These are phyloP conservation scores for Aspergillus hortae DNA, from an alignment of 2,329 filamentous ascomycete genomes.

Conservation along the genomic window DNA sequence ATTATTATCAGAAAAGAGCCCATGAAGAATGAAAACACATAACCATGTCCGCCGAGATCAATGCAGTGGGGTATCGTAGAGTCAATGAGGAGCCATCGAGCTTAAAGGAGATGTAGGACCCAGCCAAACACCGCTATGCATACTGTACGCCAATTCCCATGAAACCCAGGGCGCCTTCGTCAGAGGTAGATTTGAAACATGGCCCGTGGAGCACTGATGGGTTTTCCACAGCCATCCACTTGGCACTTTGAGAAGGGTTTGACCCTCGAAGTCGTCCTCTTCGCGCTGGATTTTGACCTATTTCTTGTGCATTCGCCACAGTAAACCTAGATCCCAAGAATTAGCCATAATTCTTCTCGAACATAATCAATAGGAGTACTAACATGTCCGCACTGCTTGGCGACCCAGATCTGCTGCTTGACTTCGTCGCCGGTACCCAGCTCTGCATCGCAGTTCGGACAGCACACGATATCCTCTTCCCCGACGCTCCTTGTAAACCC, in stretches of 20 bases:
- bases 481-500: slow-evolving; percentile 78
- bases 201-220: slow-evolving; percentile 34
- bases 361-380: slow-evolving; percentile 26
- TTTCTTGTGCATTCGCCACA: slow-evolving; percentile 46
- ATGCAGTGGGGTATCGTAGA: slow-evolving; percentile 19
- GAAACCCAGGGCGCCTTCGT: slow-evolving; percentile 10
- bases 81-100: not conserved
- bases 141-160: slow-evolving; percentile 1
- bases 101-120: slow-evolving; percentile 3
- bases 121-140: slow-evolving; percentile 1
- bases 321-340: slow-evolving; percentile 38
- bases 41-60: slow-evolving; percentile 4
- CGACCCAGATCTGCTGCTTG: slow-evolving; percentile 88
- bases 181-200: slow-evolving; percentile 50
- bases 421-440: slow-evolving; percentile 66
- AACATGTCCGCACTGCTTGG: slow-evolving; percentile 91
- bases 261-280: slow-evolving; percentile 26
- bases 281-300: slow-evolving; percentile 33
- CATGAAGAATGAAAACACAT: not conserved
- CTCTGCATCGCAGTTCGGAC: slow-evolving; percentile 82
- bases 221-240: slow-evolving; percentile 40
- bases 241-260: slow-evolving; percentile 45
- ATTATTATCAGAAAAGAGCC: slow-evolving; percentile 1
- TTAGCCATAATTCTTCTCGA: slow-evolving; percentile 5
- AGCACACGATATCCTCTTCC: slow-evolving; percentile 71